phyloP scores from a whole-genome alignment of 1,284 basidiomycete species.

The Cutaneotrichosporon dermatis region DNA sequence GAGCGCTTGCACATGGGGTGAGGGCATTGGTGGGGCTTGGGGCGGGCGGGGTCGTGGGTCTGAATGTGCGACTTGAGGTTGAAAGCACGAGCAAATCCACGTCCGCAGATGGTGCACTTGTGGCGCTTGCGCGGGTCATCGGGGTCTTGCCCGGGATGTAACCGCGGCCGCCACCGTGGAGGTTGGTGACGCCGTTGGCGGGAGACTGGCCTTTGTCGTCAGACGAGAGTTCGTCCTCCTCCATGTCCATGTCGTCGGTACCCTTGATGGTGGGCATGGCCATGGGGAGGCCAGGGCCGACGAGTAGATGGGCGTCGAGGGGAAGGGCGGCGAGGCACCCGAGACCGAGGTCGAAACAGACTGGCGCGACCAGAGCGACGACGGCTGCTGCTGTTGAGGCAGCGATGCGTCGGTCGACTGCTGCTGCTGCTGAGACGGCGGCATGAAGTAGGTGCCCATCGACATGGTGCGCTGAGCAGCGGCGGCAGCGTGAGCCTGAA shows the following conservation, averaged over 20 bases:
- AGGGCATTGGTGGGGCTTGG: conserved; percentile 49
- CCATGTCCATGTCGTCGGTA: conserved; percentile 4
- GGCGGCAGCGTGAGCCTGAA: conserved; percentile 36
- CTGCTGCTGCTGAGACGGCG: conserved; percentile 8
- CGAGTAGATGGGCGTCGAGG: conserved; percentile 29
- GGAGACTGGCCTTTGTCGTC: conserved; percentile 13
- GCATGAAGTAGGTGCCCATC: conserved; percentile 25
- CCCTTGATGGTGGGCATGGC: conserved; percentile 4
- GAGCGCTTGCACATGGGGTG: conserved; percentile 46
- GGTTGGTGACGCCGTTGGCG: conserved; percentile 31
- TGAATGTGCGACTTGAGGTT: conserved; percentile 50
- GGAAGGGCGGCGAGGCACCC: conserved; percentile 24
- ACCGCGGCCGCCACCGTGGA: conserved; percentile 47
- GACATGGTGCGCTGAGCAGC: conserved; percentile 24
- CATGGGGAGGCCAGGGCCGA: conserved; percentile 5
- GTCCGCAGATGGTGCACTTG: conserved; percentile 48
- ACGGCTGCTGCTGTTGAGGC: conserved; percentile 6
- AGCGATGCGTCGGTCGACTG: background rate
- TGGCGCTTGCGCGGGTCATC: conserved; percentile 51
- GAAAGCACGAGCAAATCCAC: conserved; percentile 50
- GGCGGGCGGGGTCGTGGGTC: conserved; percentile 49
- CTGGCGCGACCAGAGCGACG: conserved; percentile 19
- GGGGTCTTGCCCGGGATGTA: conserved; percentile 49
- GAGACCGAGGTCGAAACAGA: conserved; percentile 22
- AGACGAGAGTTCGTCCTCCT: conserved; percentile 18